These are phyloP conservation scores for Bombardia bombarda DNA, from an alignment of 495 filamentous ascomycete genomes.

Conservation along the genomic window DNA sequence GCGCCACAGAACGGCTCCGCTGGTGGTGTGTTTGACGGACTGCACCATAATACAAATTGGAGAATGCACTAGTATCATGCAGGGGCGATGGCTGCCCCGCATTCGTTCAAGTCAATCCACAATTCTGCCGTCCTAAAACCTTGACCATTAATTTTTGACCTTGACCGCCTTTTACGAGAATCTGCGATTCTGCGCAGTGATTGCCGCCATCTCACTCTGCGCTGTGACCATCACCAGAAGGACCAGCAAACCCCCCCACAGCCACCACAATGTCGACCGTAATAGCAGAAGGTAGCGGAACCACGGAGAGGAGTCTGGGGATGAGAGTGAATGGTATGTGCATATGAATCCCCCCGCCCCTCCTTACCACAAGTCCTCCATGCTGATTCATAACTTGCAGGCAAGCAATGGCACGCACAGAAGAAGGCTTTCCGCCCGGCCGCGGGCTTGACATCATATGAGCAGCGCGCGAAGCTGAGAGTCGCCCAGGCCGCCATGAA, in stretches of 20 bases:
- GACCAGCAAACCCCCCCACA: neutral
- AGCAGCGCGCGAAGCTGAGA: constrained; percentile 59
- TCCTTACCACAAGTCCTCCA: too few species aligned
- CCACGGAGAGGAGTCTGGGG: constrained; percentile 30
- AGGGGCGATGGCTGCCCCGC: neutral
- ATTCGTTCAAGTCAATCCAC: neutral
- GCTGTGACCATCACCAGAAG: neutral
- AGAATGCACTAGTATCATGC: too few species aligned
- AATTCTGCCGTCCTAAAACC: constrained; percentile 1
- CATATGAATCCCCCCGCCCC: too few species aligned
- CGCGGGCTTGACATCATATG: constrained; percentile 67
- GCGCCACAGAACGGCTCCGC: too few species aligned
- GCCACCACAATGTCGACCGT: neutral
- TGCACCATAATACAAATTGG: too few species aligned
- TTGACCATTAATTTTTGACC: neutral
- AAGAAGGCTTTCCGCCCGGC: constrained; percentile 83
- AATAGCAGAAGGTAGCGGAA: neutral
- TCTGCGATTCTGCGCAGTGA: neutral
- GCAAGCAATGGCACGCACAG: constrained; percentile 85
- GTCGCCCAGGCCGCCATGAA: constrained; percentile 65
- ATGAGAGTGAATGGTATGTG: constrained; percentile 59
- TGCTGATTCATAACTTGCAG: too few species aligned
- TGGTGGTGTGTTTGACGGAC: too few species aligned
- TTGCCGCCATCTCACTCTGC: neutral
- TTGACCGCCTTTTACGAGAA: neutral